These are phyloP conservation scores for Ogataea dorogensis DNA, from an alignment of 805 yeast genomes.

Conservation along the genomic window DNA sequence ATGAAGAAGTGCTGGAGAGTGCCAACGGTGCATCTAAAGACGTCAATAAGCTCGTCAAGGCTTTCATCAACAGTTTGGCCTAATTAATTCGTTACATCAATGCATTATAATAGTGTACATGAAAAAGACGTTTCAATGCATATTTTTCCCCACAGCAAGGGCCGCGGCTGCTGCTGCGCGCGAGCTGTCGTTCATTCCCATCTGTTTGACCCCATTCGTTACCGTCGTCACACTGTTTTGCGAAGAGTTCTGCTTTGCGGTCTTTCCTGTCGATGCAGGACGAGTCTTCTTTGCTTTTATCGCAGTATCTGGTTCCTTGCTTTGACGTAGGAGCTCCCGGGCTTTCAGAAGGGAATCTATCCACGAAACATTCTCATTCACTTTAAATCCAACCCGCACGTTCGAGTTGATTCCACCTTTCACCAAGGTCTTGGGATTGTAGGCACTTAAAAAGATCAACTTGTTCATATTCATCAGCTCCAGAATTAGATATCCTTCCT, in stretches of 20 bases:
- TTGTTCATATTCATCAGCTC: conserved; percentile 58
- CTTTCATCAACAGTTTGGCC: conserved; percentile 40
- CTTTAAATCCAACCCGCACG: conserved; percentile 36
- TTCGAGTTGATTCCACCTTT: conserved; percentile 35
- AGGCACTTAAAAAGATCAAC: conserved; percentile 52
- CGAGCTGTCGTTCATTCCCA: conserved; percentile 9
- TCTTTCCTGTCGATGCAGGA: conserved; percentile 1
- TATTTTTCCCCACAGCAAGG: conserved; percentile 19
- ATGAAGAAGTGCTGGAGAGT: conserved; percentile 84
- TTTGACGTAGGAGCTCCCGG: conserved; percentile 48
- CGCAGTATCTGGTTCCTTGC: conserved; percentile 15
- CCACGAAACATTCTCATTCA: conserved; percentile 59
- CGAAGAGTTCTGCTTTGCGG: conserved; percentile 4
- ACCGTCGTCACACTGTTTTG: conserved; percentile 5
- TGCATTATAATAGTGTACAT: conserved; percentile 8
- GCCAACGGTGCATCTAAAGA: conserved; percentile 81
- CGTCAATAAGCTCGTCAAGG: conserved; percentile 67
- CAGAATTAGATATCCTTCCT: conserved; percentile 61
- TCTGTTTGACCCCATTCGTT: conserved; percentile 5
- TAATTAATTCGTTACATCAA: background rate
- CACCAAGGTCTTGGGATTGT: conserved; percentile 36
- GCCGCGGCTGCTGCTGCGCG: conserved; percentile 27
- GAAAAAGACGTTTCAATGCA: conserved; percentile 2
- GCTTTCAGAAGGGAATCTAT: conserved; percentile 68
- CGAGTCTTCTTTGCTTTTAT: conserved; percentile 2